phyloP scores from a whole-genome alignment of 495 filamentous ascomycete genomes.

The Amorphotheca resinae region DNA sequence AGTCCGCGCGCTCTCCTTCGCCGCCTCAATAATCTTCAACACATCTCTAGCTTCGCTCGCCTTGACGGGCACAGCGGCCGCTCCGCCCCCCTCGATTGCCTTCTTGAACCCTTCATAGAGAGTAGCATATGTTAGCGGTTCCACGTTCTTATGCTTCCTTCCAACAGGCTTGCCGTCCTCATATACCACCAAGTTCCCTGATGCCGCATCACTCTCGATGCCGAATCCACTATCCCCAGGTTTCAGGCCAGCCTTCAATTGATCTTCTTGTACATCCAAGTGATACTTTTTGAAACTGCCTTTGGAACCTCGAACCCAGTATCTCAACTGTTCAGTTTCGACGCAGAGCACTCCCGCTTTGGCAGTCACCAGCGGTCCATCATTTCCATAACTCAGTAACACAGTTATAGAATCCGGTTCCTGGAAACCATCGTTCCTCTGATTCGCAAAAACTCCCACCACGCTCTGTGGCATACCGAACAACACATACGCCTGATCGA shows the following conservation, averaged over 20 bases:
- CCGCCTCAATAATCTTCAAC: constrained; percentile 4
- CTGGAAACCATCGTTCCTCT: constrained; percentile 44
- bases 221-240: constrained; percentile 56
- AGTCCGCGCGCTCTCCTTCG: constrained; percentile 13
- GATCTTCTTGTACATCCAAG: constrained; percentile 72
- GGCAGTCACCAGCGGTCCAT: constrained; percentile 44
- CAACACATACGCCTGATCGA: constrained; percentile 69
- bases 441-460: constrained; percentile 54
- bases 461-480: constrained; percentile 64
- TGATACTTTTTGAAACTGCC: constrained; percentile 73
- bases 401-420: constrained; percentile 61
- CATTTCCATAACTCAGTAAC: constrained; percentile 51
- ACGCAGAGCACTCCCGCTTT: constrained; percentile 60
- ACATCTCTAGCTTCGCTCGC: constrained; percentile 51
- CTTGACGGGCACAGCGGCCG: constrained; percentile 54
- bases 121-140: constrained; percentile 58
- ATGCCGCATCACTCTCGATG: constrained; percentile 37
- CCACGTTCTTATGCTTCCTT: constrained; percentile 43
- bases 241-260: constrained; percentile 56
- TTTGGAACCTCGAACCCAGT: constrained; percentile 69
- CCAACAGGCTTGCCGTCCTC: constrained; percentile 26
- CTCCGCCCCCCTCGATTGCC: constrained; percentile 46
- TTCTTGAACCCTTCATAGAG: constrained; percentile 61
- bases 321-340: constrained; percentile 60
- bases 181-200: constrained; percentile 30